A percentile compares a stretch with the other conserved stretches of the same genome.
phyloP scores from a whole-genome alignment of 2,329 filamentous ascomycete genomes.

The Rasamsonia emersonii region DNA sequence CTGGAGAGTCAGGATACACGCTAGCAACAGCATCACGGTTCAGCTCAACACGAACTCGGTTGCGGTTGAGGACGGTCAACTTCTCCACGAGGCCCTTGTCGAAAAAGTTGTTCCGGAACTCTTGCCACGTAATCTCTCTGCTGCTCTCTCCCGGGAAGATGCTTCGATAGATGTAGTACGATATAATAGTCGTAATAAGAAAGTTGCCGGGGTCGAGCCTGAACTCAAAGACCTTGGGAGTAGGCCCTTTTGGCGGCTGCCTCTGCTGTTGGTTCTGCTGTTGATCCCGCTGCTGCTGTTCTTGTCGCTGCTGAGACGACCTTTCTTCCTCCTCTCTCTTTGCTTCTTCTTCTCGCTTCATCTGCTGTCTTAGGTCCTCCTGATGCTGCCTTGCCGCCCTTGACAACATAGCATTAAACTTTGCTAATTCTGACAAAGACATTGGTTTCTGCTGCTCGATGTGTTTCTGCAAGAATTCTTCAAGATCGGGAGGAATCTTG shows the following conservation, averaged over 20 bases:
- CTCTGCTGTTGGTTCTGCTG: conserved; percentile 24
- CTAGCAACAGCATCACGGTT: conserved; percentile 64
- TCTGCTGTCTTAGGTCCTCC: conserved; percentile 22
- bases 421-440: conserved; percentile 50
- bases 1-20: conserved; percentile 68
- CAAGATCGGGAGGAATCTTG: conserved; percentile 62
- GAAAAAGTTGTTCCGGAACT: conserved; percentile 85
- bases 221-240: conserved; percentile 36
- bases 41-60: conserved; percentile 69
- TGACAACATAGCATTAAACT: conserved; percentile 49
- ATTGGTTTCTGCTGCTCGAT: conserved; percentile 38
- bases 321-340: conserved; percentile 28
- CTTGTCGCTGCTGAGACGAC: conserved; percentile 13
- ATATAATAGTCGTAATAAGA: conserved; percentile 50
- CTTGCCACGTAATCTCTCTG: conserved; percentile 93
- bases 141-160: conserved; percentile 58
- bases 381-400: conserved; percentile 47
- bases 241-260: conserved; percentile 21
- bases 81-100: conserved; percentile 95
- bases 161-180: conserved; percentile 55
- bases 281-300: conserved; percentile 15
- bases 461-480: conserved; percentile 52
- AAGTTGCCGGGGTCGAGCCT: conserved; percentile 48
- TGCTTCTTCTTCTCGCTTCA: conserved; percentile 16
- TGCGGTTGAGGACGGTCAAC: conserved; percentile 69